Conservation (phyloP, 257 asterid species). For the Leptodermis oblonga region DNA sequence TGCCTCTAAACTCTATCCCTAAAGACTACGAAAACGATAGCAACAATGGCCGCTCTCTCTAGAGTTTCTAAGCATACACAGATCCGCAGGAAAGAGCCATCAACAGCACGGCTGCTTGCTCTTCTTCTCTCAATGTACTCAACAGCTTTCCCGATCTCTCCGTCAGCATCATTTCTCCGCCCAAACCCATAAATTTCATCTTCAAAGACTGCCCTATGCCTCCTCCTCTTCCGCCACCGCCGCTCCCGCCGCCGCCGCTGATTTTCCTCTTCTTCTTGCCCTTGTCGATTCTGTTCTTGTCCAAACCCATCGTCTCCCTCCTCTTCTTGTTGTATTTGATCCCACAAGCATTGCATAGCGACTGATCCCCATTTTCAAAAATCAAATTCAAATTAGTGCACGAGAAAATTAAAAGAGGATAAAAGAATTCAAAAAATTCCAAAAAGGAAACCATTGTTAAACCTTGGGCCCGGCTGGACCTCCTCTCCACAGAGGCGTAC, state of each 20-base stretch:
- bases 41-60: background rate
- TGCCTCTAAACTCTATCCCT: constrained; percentile 4
- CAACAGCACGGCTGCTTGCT: constrained; percentile 73
- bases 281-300: constrained; percentile 25
- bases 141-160: constrained; percentile 49
- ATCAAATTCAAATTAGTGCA: background rate
- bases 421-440: background rate
- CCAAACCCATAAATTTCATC: constrained; percentile 53
- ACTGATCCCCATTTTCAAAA: constrained; percentile 27
- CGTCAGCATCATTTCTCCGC: constrained; percentile 38
- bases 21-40: background rate
- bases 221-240: constrained; percentile 11
- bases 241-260: constrained; percentile 17
- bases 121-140: constrained; percentile 74
- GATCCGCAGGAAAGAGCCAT: constrained; percentile 88
- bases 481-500: constrained; percentile 94
- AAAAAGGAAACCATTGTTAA: background rate
- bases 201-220: constrained; percentile 40
- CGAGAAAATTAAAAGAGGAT: background rate
- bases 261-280: constrained; percentile 44
- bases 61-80: constrained; percentile 38
- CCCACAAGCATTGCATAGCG: constrained; percentile 95
- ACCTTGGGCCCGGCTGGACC: constrained; percentile 98
- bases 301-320: constrained; percentile 65
- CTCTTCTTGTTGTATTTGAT: constrained; percentile 83